These are phyloP conservation scores for Rickenella mellea DNA, from an alignment of 768 basidiomycete species.

Conservation along the genomic window DNA sequence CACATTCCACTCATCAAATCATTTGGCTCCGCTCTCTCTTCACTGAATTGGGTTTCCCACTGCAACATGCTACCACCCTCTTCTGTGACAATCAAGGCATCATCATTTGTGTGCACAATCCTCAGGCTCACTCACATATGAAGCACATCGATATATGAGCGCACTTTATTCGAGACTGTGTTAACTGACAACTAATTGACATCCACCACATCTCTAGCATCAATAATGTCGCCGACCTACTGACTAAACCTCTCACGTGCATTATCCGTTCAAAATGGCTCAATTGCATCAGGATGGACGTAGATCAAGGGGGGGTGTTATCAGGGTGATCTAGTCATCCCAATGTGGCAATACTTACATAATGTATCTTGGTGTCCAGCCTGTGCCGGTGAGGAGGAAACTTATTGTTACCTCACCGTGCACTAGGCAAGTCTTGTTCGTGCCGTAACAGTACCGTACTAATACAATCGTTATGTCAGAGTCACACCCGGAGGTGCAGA, in stretches of 20 bases:
- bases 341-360: too few species aligned
- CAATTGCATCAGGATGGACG: too few species aligned
- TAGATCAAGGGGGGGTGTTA: too few species aligned
- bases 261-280: too few species aligned
- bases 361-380: too few species aligned
- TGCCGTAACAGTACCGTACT: too few species aligned
- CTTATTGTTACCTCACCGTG: too few species aligned
- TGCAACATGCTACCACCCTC: conserved; percentile 14
- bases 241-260: conserved; percentile 15
- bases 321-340: too few species aligned
- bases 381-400: too few species aligned
- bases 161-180: conserved; percentile 17
- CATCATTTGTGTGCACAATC: conserved; percentile 17
- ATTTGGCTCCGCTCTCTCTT: conserved; percentile 23
- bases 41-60: conserved; percentile 11
- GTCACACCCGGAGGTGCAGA: too few species aligned
- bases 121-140: conserved; percentile 18
- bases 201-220: conserved; percentile 11
- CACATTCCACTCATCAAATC: conserved; percentile 20
- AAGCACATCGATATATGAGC: conserved; percentile 23
- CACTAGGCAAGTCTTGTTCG: too few species aligned
- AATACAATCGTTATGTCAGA: too few species aligned
- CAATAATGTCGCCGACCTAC: conserved; percentile 16
- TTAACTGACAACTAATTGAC: conserved; percentile 7
- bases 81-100: conserved; percentile 26